phyloP scores from a whole-genome alignment of 1,284 basidiomycete genomes.

The Fomitopsis schrenkii region DNA sequence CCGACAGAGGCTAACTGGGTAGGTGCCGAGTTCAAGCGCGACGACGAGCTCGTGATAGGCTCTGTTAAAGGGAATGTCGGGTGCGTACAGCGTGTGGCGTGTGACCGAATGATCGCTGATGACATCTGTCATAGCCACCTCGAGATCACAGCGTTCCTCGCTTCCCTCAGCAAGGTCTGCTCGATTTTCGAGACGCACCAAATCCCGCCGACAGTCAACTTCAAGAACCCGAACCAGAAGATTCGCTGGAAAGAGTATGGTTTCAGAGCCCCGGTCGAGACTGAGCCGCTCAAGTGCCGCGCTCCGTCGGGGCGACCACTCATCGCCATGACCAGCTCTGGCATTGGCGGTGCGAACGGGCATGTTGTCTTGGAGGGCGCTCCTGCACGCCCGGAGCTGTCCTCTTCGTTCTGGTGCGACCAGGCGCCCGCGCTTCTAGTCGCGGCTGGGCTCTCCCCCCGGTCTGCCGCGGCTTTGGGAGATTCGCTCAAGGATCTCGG shows the following conservation, averaged over 20 bases:
- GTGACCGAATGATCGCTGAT: slow-evolving; percentile 25
- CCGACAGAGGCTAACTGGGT: slow-evolving; percentile 47
- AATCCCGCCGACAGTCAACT: slow-evolving; percentile 39
- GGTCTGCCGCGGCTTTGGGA: slow-evolving; percentile 22
- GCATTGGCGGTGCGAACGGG: slow-evolving; percentile 41
- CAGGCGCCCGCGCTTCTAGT: slow-evolving; percentile 25
- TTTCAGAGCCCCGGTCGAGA: slow-evolving; percentile 22
- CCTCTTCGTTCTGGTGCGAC: slow-evolving; percentile 2
- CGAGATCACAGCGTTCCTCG: slow-evolving; percentile 40
- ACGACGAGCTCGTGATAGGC: slow-evolving; percentile 32
- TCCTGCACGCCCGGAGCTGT: slow-evolving; percentile 10
- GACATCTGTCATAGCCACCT: slow-evolving; percentile 38
- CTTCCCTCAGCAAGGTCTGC: slow-evolving; percentile 39
- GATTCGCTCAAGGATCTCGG: slow-evolving; percentile 15
- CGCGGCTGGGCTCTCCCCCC: slow-evolving; percentile 30
- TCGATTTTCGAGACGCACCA: slow-evolving; percentile 31
- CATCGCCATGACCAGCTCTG: slow-evolving; percentile 38
- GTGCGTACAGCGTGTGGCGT: slow-evolving; percentile 19
- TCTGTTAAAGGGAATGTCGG: slow-evolving; percentile 47
- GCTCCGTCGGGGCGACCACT: slow-evolving; percentile 23
- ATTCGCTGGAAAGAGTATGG: slow-evolving; percentile 35
- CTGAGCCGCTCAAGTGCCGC: slow-evolving; percentile 27
- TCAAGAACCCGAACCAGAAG: slow-evolving; percentile 30
- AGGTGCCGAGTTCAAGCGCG: slow-evolving; percentile 31
- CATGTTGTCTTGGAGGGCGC: slow-evolving; percentile 35